Evolutionary conservation across 1,284 basidiomycete species (phyloP).

Genomic region (Vanrija sp.): DNA sequence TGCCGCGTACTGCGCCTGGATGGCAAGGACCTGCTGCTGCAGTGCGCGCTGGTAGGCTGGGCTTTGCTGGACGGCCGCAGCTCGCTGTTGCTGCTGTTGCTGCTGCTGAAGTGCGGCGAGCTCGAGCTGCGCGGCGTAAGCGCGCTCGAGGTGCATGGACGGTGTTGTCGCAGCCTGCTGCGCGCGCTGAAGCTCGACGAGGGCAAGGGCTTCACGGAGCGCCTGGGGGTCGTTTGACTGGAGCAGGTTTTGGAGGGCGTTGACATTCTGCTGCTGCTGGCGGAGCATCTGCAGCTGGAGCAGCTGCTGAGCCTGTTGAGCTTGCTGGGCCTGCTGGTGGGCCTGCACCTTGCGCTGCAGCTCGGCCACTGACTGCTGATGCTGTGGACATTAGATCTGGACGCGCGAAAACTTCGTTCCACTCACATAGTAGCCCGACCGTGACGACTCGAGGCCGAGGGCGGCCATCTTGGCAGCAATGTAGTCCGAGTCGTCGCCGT

Average conservation of each 20-base stretch:
- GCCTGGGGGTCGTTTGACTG: constrained; percentile 19
- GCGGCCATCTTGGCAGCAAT: constrained; percentile 41
- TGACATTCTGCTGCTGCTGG: constrained; percentile 7
- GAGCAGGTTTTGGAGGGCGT: constrained; percentile 17
- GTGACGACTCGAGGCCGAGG: constrained; percentile 25
- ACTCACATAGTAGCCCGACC: constrained; percentile 4
- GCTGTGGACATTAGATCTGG: background rate
- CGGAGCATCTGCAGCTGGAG: constrained; percentile 10
- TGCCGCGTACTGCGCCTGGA: constrained; percentile 10
- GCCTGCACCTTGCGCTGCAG: constrained; percentile 12
- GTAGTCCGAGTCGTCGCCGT: constrained; percentile 42
- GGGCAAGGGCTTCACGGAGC: constrained; percentile 23
- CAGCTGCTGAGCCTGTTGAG: constrained; percentile 6
- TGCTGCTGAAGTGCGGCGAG: constrained; percentile 1
- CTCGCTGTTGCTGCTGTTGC: constrained; percentile 5
- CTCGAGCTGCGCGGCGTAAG: background rate
- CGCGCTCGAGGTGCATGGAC: background rate
- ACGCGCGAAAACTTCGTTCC: background rate
- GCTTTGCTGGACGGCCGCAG: constrained; percentile 17
- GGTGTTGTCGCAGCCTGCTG: constrained; percentile 13
- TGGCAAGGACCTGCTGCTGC: constrained; percentile 14
- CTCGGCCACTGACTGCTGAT: constrained; percentile 3
- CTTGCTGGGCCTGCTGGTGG: constrained; percentile 14
- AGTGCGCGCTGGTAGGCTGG: constrained; percentile 15
- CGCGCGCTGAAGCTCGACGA: constrained; percentile 26